Percentiles rank a stretch among this genome's conserved stretches.
Conservation (phyloP, 805 yeast species). For the Saturnispora saitoi region DNA sequence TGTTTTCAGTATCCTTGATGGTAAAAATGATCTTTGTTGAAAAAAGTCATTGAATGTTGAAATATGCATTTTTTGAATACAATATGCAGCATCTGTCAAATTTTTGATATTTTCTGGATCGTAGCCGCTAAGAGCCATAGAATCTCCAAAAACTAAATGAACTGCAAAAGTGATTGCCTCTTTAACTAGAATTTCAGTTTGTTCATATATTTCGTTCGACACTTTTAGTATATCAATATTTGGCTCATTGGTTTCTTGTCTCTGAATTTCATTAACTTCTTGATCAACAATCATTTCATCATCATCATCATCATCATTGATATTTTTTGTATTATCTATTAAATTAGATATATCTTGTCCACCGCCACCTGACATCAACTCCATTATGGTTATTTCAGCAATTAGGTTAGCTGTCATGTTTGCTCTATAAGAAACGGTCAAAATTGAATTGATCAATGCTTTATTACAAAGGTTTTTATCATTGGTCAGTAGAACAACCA, state of each 20-base stretch:
- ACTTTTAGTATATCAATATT: background rate
- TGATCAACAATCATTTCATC: constrained; percentile 16
- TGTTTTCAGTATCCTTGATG: constrained; percentile 16
- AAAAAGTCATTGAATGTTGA: constrained; percentile 52
- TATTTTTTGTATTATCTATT: constrained; percentile 4
- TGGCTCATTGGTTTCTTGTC: background rate
- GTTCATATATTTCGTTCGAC: constrained; percentile 26
- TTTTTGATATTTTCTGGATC: constrained; percentile 27
- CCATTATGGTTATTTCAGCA: constrained; percentile 32
- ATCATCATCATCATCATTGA: background rate
- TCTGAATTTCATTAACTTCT: background rate
- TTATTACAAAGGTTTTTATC: constrained; percentile 77
- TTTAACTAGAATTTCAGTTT: constrained; percentile 33
- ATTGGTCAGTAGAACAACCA: constrained; percentile 64
- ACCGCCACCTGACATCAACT: constrained; percentile 15
- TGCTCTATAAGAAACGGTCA: constrained; percentile 50
- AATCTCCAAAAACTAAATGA: constrained; percentile 49
- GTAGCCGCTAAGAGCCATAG: constrained; percentile 44
- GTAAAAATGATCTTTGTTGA: constrained; percentile 13
- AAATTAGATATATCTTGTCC: constrained; percentile 6
- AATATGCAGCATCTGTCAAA: constrained; percentile 35
- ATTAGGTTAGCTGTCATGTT: constrained; percentile 39
- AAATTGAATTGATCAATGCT: constrained; percentile 57
- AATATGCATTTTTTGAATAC: constrained; percentile 40
- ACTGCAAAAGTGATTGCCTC: constrained; percentile 45